Evolutionary conservation across 1,139 yeast species (phyloP).

Genomic region (Hemisphaericaspora xylanilytica): DNA sequence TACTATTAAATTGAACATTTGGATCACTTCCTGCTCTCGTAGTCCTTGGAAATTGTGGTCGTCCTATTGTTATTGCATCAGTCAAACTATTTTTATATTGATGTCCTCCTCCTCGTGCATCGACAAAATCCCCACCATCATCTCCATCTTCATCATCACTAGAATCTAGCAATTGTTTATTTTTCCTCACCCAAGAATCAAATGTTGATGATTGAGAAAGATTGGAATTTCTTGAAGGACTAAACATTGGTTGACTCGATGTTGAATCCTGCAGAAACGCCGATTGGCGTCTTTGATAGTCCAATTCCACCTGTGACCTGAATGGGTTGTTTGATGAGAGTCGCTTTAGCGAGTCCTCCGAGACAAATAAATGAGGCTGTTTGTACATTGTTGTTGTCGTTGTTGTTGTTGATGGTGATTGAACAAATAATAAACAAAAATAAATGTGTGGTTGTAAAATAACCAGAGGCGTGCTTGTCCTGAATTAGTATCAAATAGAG

Average conservation of each 20-base stretch:
- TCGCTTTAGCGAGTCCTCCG: constrained; percentile 44
- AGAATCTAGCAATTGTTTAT: constrained; percentile 43
- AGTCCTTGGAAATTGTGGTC: constrained; percentile 27
- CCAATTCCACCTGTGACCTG: constrained; percentile 24
- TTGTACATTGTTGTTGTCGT: constrained; percentile 41
- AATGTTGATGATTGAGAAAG: constrained; percentile 30
- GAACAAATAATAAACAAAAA: too few relatives aligned
- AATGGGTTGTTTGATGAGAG: constrained; percentile 62
- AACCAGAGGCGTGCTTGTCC: too few relatives aligned
- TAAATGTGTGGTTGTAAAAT: too few relatives aligned
- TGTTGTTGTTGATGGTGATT: too few relatives aligned
- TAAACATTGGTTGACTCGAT: constrained; percentile 2
- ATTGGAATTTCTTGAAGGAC: constrained; percentile 16
- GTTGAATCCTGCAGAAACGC: constrained; percentile 3
- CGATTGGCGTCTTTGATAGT: constrained; percentile 7
- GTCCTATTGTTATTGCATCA: constrained; percentile 16
- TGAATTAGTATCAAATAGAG: too few relatives aligned
- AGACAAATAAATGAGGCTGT: constrained; percentile 37
- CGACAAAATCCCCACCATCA: constrained; percentile 13
- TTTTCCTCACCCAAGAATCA: constrained; percentile 53
- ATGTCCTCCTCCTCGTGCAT: not conserved
- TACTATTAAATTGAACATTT: constrained; percentile 36
- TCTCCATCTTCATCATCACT: constrained; percentile 41
- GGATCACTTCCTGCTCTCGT: constrained; percentile 40
- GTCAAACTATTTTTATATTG: constrained; percentile 1